Evolutionary conservation across 106 monocot genomes (phyloP).

Genomic region (Hemerocallis citrina): DNA sequence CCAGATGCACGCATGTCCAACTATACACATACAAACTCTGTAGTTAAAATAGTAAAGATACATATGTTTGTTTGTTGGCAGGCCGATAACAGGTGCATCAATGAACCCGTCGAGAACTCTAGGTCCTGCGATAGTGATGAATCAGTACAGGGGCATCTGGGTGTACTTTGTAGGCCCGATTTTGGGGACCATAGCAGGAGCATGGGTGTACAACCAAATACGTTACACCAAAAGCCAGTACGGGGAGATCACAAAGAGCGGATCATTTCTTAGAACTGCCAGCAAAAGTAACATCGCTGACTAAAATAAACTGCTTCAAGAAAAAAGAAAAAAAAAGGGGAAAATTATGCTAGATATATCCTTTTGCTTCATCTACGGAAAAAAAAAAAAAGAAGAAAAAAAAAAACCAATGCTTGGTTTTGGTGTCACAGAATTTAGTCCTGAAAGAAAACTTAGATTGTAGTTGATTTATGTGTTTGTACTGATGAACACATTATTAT

Average conservation of each 20-base stretch:
- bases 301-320: no score
- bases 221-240: conserved; percentile 67
- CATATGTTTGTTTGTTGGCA: no score
- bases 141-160: conserved; percentile 55
- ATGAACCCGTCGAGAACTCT: conserved; percentile 84
- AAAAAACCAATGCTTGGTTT: no score
- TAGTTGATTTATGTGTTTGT: not conserved
- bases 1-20: no score
- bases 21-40: no score
- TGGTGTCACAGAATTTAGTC: no score
- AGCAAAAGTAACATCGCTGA: not conserved
- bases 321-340: not conserved
- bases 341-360: no score
- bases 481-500: not conserved
- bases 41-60: no score
- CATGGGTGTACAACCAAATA: conserved; percentile 80
- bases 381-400: no score
- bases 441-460: no score
- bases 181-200: conserved; percentile 44
- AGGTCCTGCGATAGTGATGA: conserved; percentile 56
- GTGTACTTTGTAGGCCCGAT: conserved; percentile 64
- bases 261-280: conserved; percentile 52
- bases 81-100: conserved; percentile 79
- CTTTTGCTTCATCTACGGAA: no score
- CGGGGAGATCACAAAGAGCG: conserved; percentile 63